Conservation (phyloP, 139 green algal genomes). For the Micromonas commoda region DNA sequence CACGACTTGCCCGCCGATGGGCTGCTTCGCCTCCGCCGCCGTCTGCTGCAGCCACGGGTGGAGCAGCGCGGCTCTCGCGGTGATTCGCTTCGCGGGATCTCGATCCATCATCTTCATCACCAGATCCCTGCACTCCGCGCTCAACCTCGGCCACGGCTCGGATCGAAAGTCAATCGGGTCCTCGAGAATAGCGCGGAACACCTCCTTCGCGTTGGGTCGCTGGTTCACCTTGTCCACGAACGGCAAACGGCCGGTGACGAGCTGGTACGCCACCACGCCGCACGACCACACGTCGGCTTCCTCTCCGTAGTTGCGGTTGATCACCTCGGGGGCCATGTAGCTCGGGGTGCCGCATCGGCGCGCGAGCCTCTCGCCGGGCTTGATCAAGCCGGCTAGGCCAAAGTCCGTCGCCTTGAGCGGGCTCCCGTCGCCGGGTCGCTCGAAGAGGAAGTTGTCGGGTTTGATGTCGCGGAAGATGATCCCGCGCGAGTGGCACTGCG, state of each 20-base stretch:
- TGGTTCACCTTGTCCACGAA: slow-evolving; percentile 28
- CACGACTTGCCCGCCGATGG: slow-evolving; percentile 25
- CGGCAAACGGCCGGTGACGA: slow-evolving; percentile 36
- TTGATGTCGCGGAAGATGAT: slow-evolving; percentile 75
- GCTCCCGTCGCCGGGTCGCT: slow-evolving; percentile 3
- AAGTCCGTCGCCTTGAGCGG: slow-evolving; percentile 44
- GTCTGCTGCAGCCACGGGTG: slow-evolving; percentile 29
- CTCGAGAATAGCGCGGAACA: slow-evolving; percentile 28
- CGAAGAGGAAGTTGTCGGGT: slow-evolving; percentile 72
- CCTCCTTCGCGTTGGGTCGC: slow-evolving; percentile 16
- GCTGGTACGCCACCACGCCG: slow-evolving; percentile 46
- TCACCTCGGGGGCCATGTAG: slow-evolving; percentile 51
- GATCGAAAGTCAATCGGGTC: slow-evolving; percentile 17
- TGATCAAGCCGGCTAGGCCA: slow-evolving; percentile 27
- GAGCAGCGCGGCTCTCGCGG: slow-evolving; percentile 32
- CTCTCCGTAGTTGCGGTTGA: slow-evolving; percentile 36
- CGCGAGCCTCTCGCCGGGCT: slow-evolving; percentile 26
- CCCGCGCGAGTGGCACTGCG: slow-evolving; percentile 38
- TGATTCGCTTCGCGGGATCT: slow-evolving; percentile 21
- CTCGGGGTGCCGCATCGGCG: slow-evolving; percentile 33
- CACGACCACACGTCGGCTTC: slow-evolving; percentile 44
- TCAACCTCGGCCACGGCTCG: slow-evolving; percentile 25
- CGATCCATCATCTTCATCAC: slow-evolving; percentile 24
- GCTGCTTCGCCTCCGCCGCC: background rate
- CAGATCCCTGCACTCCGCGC: slow-evolving; percentile 26